Base-by-base conservation (phyloP, 108 stramenopile genomes). In the Pinguiococcus pyrenoidosus region DNA sequence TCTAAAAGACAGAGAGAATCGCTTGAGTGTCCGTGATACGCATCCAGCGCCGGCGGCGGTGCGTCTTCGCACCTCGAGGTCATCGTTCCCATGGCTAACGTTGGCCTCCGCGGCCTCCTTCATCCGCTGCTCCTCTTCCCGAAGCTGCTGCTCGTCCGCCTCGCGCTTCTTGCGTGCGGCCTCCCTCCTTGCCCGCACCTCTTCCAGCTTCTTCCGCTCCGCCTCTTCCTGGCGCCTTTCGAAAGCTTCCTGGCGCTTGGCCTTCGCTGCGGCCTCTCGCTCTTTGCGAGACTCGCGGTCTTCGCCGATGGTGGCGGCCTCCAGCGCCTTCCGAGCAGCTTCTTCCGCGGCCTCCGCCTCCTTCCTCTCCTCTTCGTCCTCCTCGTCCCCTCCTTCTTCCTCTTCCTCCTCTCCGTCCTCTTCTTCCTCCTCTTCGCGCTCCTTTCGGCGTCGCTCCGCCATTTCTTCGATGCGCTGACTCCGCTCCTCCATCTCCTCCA, bases 211-310 rank as follows among this genome's bases (percentile, higher is more conserved):
- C 40, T 53, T 38, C 28, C 38, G 40, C 25, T 53, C 51, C 12
- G 38, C 51, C 22, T 37, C 51, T 12, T 22, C 6, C 8, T 53
- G 21, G 10, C 39, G 17, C 17, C 51, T 16, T 10, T 24, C 5
- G 40, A 41, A 53, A 24, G 40, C 51, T 18, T 53, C 51, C 17
- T 37, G 38, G 4, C 38, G 38, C 40, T 53, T 53, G 14, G n/a
- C 32, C 4, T 17, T 17, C 8, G 29, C 51, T 22, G 40, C 39
- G 3, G 34, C 51, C n/a, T 53, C 51, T n/a, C 51, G 7, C 12
- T 37, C 34, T 20, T 37, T 49, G 7, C 36, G 13, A 12, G 38
- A 16, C 38, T 16, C 6, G n/a, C 38, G 14, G 5, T 39, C 38
- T 16, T 5, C 38, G 5, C n/a, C 14, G 14, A 16, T 17, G 14